A percentile compares a stretch with the other conserved stretches of the same genome.
Evolutionary conservation across 2,329 filamentous ascomycete genomes (phyloP).

Genomic region (Aspergillus viridinutans): DNA sequence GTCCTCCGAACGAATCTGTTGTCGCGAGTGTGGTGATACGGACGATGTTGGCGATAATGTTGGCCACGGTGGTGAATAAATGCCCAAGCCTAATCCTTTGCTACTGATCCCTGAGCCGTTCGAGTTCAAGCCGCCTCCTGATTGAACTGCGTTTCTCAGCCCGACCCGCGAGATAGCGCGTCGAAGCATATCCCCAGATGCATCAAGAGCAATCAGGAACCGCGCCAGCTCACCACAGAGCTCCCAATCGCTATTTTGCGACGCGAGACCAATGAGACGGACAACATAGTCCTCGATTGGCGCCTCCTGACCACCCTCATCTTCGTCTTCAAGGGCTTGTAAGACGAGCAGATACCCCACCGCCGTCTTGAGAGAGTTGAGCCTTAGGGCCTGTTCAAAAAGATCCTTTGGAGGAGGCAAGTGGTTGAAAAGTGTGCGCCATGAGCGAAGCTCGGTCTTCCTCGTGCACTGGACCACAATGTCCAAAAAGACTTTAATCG

Average conservation of each 20-base stretch:
- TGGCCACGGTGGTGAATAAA: conserved; percentile 30
- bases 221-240: conserved; percentile 89
- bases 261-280: conserved; percentile 73
- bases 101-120: conserved; percentile 23
- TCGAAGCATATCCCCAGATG: conserved; percentile 70
- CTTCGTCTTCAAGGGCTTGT: conserved; percentile 66
- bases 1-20: not conserved
- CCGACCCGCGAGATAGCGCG: conserved; percentile 42
- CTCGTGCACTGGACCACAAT: conserved; percentile 95
- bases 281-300: conserved; percentile 57
- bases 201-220: conserved; percentile 91
- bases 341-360: conserved; percentile 94
- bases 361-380: conserved; percentile 86
- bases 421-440: conserved; percentile 89
- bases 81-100: conserved; percentile 33
- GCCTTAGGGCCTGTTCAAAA: conserved; percentile 85
- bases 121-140: conserved; percentile 14
- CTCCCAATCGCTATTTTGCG: conserved; percentile 86
- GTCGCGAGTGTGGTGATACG: conserved; percentile 14
- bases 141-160: conserved; percentile 19
- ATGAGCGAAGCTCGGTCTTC: conserved; percentile 92
- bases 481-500: conserved; percentile 71
- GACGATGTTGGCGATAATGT: conserved; percentile 29
- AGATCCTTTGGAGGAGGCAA: conserved; percentile 85
- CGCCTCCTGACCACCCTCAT: conserved; percentile 49